Evolutionary conservation across 1,284 basidiomycete species (phyloP), one percentile per base, ranked within the genome.

Genomic region (Sporisorium graminicola): DNA sequence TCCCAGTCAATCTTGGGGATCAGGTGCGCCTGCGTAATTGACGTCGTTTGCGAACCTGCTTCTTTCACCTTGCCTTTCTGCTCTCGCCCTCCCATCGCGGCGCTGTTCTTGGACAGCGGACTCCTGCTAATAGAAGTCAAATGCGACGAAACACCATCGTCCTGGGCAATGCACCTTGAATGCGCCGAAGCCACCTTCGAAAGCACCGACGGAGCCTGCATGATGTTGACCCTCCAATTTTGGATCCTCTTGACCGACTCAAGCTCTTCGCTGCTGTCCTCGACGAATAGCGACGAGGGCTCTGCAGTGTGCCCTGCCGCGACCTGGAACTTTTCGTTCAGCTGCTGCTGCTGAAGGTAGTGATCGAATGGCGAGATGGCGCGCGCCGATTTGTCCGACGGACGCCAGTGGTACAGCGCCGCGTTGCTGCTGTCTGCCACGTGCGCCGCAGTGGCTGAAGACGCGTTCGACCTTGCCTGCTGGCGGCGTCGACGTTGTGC

Each of bases 91-190:
- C 5, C 24, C 49, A 18, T 50, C n/a, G 7, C 29, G 9, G 14
- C 47, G 12, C 47, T 65, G 2, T 43, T 56, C 51, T 54, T 65
- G 31, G 67, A 65, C 20, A 64, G 22, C 24, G 66, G 72, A 42
- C 67, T 74, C 10, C 73, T 49, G 31, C 67, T 70, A 29, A 71
- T 50, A 16, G 62, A 66, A n/a, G 73, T 75, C 49, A 75, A 43
- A 24, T 70, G 46, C 12, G 59, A 57, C 5, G 55, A 55, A 4
- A 52, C 40, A 5, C 33, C 62, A 16, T 54, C 54, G 12, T 60
- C 55, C 24, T 47, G 43, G 12, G 5, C 47, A 0, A 18, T 3
- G 12, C 52, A 58, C 13, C 26, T 10, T 3, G 65, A 68, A 29
- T 61, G 58, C 8, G 54, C 52, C 1, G 66, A 60, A 18, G 66